Evolutionary conservation across 805 yeast species (phyloP), one percentile per base, ranked within the genome.

Genomic region (Kluyveromyces lactis): DNA sequence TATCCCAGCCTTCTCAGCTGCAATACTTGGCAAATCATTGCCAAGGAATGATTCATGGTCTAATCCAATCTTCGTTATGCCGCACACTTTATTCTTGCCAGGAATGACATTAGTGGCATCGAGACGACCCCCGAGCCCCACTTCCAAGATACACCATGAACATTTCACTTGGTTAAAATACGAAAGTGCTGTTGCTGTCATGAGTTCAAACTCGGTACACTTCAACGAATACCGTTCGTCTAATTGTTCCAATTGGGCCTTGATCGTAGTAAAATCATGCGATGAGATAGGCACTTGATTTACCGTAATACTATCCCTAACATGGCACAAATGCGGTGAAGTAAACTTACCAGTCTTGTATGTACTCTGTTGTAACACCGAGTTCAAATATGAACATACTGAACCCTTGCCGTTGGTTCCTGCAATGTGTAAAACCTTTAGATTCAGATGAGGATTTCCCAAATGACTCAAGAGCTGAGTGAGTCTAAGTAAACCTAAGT

Each of bases 351-450:
- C 97, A 38, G 78, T 75, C 19, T 60, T 54, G 30, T 73, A 60
- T 1, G 63, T 48, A 17, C 16, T 37, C 11, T 58, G 56, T 16
- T 74, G 68, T 18, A 89, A 59, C 2, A 81, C 67, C 13, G 86
- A 76, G 3, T 86, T 70, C 7, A 92, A 42, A 55, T 87, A 89
- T 0, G 96, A 79, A 42, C 95, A 78, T 0, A 89, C 84, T 0
- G 97, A 87, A 0, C 98, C 98, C 55, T 90, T 90, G 0, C 98
- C 98, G 55, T 90, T 90, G 7, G 98, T 90, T 0, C 98, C 98
- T 0, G 96, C 96, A 3, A 92, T 72, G 55, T 92, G 98, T n/a
- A 92, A 66, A 0, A 86, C 78, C 44, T 75, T 73, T 52, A 77
- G 76, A 4, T 63, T 49, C 12, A 58, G 50, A 29, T 86, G 92